Base-by-base conservation (phyloP, 2,329 filamentous ascomycete genomes). In the Nemania diffusa region DNA sequence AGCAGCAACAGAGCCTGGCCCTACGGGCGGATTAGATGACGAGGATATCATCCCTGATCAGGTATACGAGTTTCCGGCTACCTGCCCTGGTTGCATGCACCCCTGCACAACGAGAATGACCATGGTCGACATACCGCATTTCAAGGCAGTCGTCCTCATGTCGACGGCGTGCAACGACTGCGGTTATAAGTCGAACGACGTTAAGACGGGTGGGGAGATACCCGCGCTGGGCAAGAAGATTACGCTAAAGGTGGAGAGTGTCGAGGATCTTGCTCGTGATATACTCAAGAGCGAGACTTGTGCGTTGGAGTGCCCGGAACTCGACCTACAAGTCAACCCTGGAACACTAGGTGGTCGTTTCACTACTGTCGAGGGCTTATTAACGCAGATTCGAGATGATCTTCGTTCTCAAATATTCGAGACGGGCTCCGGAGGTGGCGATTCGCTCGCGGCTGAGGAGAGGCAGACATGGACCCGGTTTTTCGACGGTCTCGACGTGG, bases 221-320 rank as follows among this genome's bases (percentile, higher is more conserved):
- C 96, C 96, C 8, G 91, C 91, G 62, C 89, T 92, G 77, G 96
- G 96, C 68, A 91, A 91, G 79, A 91, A 90, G 72, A 97, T 97
- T 73, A 94, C 87, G 0, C 85, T 99, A 27, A 83, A 85, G 60
- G 91, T 98, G 63, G 84, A 89, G 66, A 88, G 81, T 37, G 78
- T 83, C 34, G 86, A 90, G 65, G 96, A 99, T 79, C 86, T 99
- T 50, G 91, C 90, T 13, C 89, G 96, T 70, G 96, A 99, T 76
- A 97, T 99, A 68, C 90, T 99, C 75, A 99, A 99, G 84, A 94
- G 92, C 73, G 96, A 99, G 80, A 96, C 92, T 27, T 98, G 96
- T 77, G 90, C 89, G 13, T 85, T 99, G 68, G 88, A 91, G 75
- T 97, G 94, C 78, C 92, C 93, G 0, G 94, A 99, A 78, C 89